Base-by-base conservation (phyloP, 352 stramenopile species). In the Achlya hypogyna region DNA sequence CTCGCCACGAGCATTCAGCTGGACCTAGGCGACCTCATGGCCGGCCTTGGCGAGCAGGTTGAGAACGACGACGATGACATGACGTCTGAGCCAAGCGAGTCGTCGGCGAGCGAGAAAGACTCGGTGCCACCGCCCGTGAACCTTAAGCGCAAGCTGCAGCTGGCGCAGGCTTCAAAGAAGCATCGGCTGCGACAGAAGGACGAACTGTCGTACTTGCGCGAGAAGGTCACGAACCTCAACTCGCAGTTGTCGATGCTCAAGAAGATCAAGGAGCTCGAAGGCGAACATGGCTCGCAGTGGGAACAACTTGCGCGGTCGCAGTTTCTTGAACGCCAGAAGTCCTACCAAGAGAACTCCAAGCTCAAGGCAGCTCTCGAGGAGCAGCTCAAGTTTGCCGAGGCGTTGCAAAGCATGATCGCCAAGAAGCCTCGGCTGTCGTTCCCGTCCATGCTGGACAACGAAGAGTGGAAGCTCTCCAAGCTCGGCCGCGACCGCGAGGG, bases 401-500 rank as follows among this genome's bases (percentile, higher is more conserved):
- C 60, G 34, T 34, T 67, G 40, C 38, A 67, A 34, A 51, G 42
- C 8, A 49, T 67, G 14, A 49, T 67, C 2, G 28, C 27, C 4
- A 67, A 67, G 40, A 67, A 58, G 27, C 60, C 60, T 3, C 43
- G 51, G 27, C 60, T 67, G 12, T 40, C 60, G 47, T 67, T 49
- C 12, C n/a, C 60, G 9, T 32, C 60, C 28, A 49, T 58, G 28
- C 40, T 67, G 35, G 60, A 67, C 14, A 67, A 67, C 38, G 60
- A 67, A 67, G 60, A 67, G 60, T 67, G 60, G 60, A 67, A 67
- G 60, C 42, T 67, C 40, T 58, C 38, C n/a, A 67, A 67, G 35
- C 60, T 67, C 20, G 51, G 60, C 4, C 14, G 23, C 25, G 32
- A 49, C 28, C 6, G 28, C 22, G 60, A 67, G 25, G 43, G 47